Base-by-base conservation (phyloP, 805 yeast species). In the Metschnikowia aberdeeniae region DNA sequence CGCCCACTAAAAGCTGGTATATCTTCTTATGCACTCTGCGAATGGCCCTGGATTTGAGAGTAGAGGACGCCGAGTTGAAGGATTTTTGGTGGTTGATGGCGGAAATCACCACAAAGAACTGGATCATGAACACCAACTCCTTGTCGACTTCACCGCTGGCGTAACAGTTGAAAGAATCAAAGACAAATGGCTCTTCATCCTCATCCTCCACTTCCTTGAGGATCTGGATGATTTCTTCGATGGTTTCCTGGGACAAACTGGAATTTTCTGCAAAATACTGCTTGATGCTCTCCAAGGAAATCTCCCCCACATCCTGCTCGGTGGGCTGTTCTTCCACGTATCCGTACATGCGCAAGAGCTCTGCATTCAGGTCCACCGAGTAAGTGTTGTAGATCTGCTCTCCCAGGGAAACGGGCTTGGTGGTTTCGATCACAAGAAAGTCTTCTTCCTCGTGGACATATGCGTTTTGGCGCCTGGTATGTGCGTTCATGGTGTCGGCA, bases 361-460 rank as follows among this genome's bases (percentile, higher is more conserved):
- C 98, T n/a, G 92, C 71, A 61, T 90, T 92, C 31, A 97, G 93
- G 52, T 86, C 82, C 36, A 89, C 93, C 1, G 96, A 95, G 61
- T 93, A 92, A 0, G 89, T 84, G 64, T 92, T 92, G 65, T 78
- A 90, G 4, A 92, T 71, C 60, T 93, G 98, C 28, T 80, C 84
- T 3, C 86, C 89, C 30, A 66, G 66, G 5, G 61, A 44, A 32
- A 92, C 90, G 4, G 67, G 63, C 45, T 76, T 77, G 7, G 78
- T 78, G 1, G 95, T 78, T 38, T 76, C 73, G 95, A 93, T 88
- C n/a, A 78, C 80, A 29, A 90, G 66, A 6, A 61, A 59, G 5
- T 69, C 76, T 1, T 65, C 63, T 17, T 72, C 68, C 50, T 80
- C 80, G 34, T 73, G 74, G 49, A 89, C 66, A 46, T 81, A 76